Evolutionary conservation across 257 asterid species (phyloP), one percentile per base, ranked within the genome.

Genomic region (Salvia miltiorrhiza): DNA sequence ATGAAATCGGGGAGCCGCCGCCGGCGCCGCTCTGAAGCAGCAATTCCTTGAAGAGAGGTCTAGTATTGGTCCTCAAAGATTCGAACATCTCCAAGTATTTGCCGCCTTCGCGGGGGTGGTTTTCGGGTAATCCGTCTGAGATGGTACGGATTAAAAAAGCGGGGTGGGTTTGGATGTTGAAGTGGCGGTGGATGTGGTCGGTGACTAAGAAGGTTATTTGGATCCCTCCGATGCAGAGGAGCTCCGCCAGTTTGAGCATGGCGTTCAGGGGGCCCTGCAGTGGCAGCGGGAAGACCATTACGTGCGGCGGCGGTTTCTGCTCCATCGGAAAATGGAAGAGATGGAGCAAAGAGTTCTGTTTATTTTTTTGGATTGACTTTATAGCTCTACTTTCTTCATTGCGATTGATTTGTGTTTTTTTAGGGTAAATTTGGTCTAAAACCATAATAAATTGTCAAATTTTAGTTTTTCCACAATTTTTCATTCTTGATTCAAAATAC

Each of bases 181-280:
- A 62, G 77, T 69, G 73, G 35, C 73, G 73, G 10, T 70, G 70
- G 21, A 79, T 79, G 63, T 81, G 37, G 21, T 83, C 83, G 0
- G 95, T 84, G 50, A 80, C 76, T 0, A 88, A 55, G 60, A 88
- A 84, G 5, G 96, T 88, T n/a, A 81, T 58, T 12, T 65, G 81
- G 70, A 88, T 30, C 43, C 71, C 80, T 0, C 74, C 66, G 3
- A 84, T 75, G 47, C 81, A 82, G 57, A 88, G 83, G 5, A 89
- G 77, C 75, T 89, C 90, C 1, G 94, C 90, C 6, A 89, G 82
- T 12, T 89, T 87, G 23, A 89, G 85, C 86, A 80, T 82, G 67
- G 84, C 79, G 73, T 87, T 89, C 3, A 89, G 86, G 2, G 89
- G 89, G 20, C 95, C 88, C 67, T 89, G 96, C 30, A 85, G 78